Base-by-base conservation (phyloP, 352 stramenopile genomes). In the Blastocystis sp. region DNA sequence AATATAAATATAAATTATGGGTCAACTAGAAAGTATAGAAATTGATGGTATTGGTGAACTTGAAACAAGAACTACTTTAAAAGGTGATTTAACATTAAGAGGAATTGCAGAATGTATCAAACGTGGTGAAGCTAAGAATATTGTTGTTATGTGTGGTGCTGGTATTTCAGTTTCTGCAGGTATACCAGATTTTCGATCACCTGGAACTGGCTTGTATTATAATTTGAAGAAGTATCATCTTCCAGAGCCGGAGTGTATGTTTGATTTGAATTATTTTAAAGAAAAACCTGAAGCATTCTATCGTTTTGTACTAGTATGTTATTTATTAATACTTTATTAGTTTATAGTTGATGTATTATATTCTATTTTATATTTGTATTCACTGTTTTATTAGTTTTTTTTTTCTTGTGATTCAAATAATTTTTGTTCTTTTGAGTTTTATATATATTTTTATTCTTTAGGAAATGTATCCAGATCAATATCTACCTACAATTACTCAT, bases 221-320 rank as follows among this genome's bases (percentile, higher is more conserved):
- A 83, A 71, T 19, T 56, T 88, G 2, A 54, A 83, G 49, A 52
- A 68, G 36, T 75, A 73, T 64, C 70, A 88, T 39, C 70, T 96
- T 30, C 87, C 88, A 0, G 83, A 82, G 64, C 83, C 88, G 0
- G 87, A 98, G 72, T 84, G 84, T 43, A 69, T 97, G n/a, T 98
- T 98, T 74, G 84, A 95, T 71, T 83, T 94, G 18, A 83, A 95
- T 58, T 93, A 87, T 66, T 98, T 98, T 68, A 69, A 72, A 9
- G 71, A 93, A 19, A 77, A 96, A 68, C 88, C 89, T 18, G 67
- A 73, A 45, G 87, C 88, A 11, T 98, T 98, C 71, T 96, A 90
- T 69, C 77, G 84, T 44, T 83, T 97, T 47, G 86, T 88, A 31
- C 80, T 62, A 42, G 52, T 62, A 16, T 16, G 16, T 6, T n/a